Conservation (phyloP, 2,329 filamentous ascomycete genomes). For the Verticillium nonalfalfae region DNA sequence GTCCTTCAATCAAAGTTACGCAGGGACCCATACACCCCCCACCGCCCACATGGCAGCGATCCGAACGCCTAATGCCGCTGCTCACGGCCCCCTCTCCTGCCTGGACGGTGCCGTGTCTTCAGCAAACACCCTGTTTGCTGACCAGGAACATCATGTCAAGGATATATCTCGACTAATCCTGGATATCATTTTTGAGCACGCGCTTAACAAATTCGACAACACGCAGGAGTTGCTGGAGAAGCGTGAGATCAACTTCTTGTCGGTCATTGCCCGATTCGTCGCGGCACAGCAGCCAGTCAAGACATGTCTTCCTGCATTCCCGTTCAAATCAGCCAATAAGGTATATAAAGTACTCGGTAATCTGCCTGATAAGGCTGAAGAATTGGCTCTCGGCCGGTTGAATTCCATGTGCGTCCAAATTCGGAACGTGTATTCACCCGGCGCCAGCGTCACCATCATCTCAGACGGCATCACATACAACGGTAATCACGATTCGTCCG, state of each 20-base stretch:
- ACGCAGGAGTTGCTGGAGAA: constrained; percentile 8
- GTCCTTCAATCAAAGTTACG: no score
- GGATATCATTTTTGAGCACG: constrained; percentile 17
- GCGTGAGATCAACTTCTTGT: constrained; percentile 12
- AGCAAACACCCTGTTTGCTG: neutral
- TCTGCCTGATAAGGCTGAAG: constrained; percentile 23
- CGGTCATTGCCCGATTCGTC: constrained; percentile 16
- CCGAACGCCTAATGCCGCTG: neutral
- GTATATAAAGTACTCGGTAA: constrained; percentile 21
- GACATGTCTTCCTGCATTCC: constrained; percentile 18
- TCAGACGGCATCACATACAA: constrained; percentile 33
- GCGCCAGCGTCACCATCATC: constrained; percentile 23
- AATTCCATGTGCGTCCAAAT: constrained; percentile 20
- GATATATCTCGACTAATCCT: constrained; percentile 10
- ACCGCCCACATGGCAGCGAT: no score
- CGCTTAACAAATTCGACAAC: constrained; percentile 19
- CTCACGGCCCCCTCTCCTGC: no score
- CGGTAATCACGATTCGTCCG: neutral
- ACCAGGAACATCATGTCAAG: neutral
- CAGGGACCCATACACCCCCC: no score
- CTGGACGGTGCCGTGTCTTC: neutral
- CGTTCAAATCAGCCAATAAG: constrained; percentile 26
- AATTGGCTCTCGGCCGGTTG: constrained; percentile 17
- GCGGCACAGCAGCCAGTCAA: constrained; percentile 3
- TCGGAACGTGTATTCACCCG: constrained; percentile 18